phyloP scores from a whole-genome alignment of 2,329 filamentous ascomycete genomes.

The Colletotrichum noveboracense region DNA sequence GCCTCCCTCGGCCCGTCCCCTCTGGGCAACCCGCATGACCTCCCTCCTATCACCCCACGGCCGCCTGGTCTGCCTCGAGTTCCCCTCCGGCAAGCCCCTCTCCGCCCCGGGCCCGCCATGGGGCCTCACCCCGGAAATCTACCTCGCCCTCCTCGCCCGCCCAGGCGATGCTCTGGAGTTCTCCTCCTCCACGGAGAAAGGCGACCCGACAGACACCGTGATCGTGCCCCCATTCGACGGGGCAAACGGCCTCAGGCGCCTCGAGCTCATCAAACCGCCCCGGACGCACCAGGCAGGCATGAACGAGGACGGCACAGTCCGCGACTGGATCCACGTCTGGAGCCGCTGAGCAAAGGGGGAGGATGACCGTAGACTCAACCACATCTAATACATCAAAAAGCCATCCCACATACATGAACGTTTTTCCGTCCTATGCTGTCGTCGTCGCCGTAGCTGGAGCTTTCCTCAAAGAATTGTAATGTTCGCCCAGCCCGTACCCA shows the following conservation, averaged over 20 bases:
- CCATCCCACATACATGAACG: neutral
- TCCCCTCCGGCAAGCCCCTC: slow-evolving; percentile 74
- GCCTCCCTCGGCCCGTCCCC: slow-evolving; percentile 54
- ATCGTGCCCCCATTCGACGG: slow-evolving; percentile 46
- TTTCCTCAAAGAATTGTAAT: slow-evolving; percentile 88
- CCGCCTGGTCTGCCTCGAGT: slow-evolving; percentile 73
- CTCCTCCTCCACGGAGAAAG: slow-evolving; percentile 15
- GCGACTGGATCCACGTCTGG: slow-evolving; percentile 63
- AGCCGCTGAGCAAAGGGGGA: slow-evolving; percentile 27
- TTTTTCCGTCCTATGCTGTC: too few species aligned
- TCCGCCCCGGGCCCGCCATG: slow-evolving; percentile 74
- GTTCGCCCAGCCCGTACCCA: slow-evolving; percentile 92
- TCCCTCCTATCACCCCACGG: slow-evolving; percentile 54
- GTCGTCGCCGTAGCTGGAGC: slow-evolving; percentile 33
- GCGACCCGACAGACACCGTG: slow-evolving; percentile 35
- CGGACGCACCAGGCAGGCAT: slow-evolving; percentile 55
- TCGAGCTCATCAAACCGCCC: slow-evolving; percentile 55
- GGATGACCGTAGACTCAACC: neutral
- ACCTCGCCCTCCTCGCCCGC: slow-evolving; percentile 71
- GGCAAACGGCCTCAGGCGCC: slow-evolving; percentile 42
- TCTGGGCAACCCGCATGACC: slow-evolving; percentile 59
- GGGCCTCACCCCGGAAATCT: slow-evolving; percentile 71
- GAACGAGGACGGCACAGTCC: slow-evolving; percentile 48
- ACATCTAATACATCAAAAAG: neutral
- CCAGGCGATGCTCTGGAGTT: slow-evolving; percentile 74